phyloP scores from a whole-genome alignment of 2,329 filamentous ascomycete genomes.

The Phaeosphaeriaceae sp. region DNA sequence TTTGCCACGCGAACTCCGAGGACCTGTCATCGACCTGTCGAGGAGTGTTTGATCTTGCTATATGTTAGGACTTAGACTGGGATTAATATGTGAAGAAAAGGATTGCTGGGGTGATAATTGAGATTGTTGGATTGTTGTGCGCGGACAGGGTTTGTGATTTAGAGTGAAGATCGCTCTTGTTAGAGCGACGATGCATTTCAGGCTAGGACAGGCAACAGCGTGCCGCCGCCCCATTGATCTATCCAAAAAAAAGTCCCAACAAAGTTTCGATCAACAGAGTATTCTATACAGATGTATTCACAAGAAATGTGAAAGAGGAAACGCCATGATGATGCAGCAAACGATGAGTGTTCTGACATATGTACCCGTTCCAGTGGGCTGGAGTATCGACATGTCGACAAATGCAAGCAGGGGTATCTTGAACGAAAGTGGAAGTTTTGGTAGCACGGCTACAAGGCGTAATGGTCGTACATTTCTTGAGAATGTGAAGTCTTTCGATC shows the following conservation, averaged over 20 bases:
- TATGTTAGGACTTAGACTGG: background rate
- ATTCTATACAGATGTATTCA: constrained; percentile 18
- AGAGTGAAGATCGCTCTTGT: constrained; percentile 4
- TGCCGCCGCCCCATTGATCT: constrained; percentile 26
- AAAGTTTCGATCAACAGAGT: constrained; percentile 11
- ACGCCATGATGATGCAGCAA: constrained; percentile 30
- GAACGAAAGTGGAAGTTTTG: constrained; percentile 30
- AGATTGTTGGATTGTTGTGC: background rate
- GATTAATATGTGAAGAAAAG: background rate
- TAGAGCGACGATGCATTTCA: constrained; percentile 14
- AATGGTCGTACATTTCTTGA: constrained; percentile 7
- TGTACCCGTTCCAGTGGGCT: background rate
- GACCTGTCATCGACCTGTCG: background rate
- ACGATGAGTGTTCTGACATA: background rate
- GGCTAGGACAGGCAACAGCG: constrained; percentile 35
- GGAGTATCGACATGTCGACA: constrained; percentile 2
- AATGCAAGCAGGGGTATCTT: constrained; percentile 33
- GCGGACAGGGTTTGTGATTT: background rate
- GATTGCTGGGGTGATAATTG: background rate
- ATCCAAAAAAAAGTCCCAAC: constrained; percentile 29
- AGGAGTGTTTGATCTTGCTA: background rate
- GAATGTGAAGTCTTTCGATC: background rate
- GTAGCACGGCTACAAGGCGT: constrained; percentile 19
- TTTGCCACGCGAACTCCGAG: constrained; percentile 25
- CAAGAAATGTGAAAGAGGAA: constrained; percentile 19